Base-by-base conservation (phyloP, 352 stramenopile species). In the Phytophthora aleatoria region DNA sequence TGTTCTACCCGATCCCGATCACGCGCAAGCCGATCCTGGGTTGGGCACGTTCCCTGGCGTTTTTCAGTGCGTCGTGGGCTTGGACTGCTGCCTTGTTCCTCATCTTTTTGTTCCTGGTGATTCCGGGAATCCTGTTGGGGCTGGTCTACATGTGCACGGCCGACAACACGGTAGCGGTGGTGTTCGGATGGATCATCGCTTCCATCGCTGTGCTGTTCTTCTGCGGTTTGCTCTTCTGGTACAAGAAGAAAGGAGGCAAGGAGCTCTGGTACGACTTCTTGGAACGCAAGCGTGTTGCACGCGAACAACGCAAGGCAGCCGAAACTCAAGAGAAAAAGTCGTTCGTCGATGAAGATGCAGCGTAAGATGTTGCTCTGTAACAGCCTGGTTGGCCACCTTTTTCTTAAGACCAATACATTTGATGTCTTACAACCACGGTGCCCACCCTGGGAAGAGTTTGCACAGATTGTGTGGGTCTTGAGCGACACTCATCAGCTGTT, bases 401-500 rank as follows among this genome's bases (percentile, higher is more conserved):
- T 20, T 44, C 16, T 45, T 71, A 98, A 10, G 98, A 63, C 97
- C 97, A 99, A 9, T 38, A 38, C 33, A 38, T 38, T 20, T 38
- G 33, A 38, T 38, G 33, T 38, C 33, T 7, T 52, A 52, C 12
- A 52, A 16, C 47, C 47, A 52, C 1, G 97, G 94, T 24, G 87
- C 85, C 97, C 98, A 99, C 2, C 98, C 98, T 43, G 79, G 79
- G 76, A 98, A 99, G 15, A 99, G 83, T 24, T 82, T 80, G 71
- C 89, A 98, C 5, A 99, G 77, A 67, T 99, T 99, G 53, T 98
- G 89, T 50, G 90, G 87, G 66, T 99, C 94, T 52, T 92, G 86
- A 15, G 98, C 97, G 43, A 91, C 92, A 53, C 97, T 98, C 51
- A 99, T 98, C 42, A 99, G 81, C 24, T 99, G 81, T 52, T 99